These are phyloP conservation scores for Fraxinus greggii DNA, from an alignment of 305 asterid species.

Conservation along the genomic window DNA sequence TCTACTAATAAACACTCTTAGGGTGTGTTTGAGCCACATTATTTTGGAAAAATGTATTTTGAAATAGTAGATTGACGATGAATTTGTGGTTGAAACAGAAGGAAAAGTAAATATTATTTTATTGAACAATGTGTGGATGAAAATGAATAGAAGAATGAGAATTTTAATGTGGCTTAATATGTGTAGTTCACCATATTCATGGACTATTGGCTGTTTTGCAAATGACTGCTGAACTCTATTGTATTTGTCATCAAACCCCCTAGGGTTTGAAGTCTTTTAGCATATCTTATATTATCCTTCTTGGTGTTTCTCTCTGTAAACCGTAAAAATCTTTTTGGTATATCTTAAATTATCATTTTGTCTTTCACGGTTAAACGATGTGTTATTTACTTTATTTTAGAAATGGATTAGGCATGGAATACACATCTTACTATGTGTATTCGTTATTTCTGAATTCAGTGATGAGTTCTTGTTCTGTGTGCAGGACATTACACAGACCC, in stretches of 20 bases:
- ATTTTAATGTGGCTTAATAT: too few relatives aligned
- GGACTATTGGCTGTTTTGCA: not conserved
- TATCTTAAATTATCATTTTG: not conserved
- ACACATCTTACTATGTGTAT: constrained; percentile 10
- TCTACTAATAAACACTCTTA: not conserved
- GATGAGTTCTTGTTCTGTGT: not conserved
- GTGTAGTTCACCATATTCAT: not conserved
- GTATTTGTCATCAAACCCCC: not conserved
- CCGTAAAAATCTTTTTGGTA: not conserved
- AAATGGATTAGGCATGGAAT: not conserved
- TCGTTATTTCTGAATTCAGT: not conserved
- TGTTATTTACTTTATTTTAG: constrained; percentile 3
- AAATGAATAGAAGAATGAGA: too few relatives aligned
- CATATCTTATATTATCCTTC: not conserved
- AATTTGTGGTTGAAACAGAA: too few relatives aligned
- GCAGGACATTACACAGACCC: constrained; percentile 66
- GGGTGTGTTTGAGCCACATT: too few relatives aligned
- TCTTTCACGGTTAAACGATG: not conserved
- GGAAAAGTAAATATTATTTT: too few relatives aligned
- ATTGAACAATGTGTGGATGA: too few relatives aligned
- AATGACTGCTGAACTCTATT: constrained; percentile 5
- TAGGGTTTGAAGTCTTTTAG: not conserved
- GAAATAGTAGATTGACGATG: too few relatives aligned
- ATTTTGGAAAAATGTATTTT: too few relatives aligned
- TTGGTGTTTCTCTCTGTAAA: not conserved